Conservation (phyloP, 306 rosid genomes). For the Albizia julibrissin region DNA sequence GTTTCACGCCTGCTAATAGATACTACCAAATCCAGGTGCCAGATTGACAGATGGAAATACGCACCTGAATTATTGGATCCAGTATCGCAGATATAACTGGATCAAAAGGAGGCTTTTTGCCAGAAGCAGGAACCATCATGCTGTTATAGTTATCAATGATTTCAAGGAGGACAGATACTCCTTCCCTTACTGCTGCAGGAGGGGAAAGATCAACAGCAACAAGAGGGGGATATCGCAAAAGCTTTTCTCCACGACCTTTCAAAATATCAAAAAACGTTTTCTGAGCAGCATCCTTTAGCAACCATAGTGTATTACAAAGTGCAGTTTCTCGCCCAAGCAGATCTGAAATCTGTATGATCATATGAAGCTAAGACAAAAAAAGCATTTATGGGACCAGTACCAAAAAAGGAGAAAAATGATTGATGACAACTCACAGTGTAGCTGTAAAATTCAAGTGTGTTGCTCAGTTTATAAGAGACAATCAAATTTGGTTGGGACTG, state of each 20-base stretch:
- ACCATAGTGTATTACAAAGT: slow-evolving; percentile 82
- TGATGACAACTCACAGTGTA: slow-evolving; percentile 73
- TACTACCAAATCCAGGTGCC: slow-evolving; percentile 18
- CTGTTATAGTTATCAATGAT: slow-evolving; percentile 78
- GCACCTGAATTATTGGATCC: slow-evolving; percentile 93
- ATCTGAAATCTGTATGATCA: slow-evolving; percentile 73
- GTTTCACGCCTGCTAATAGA: slow-evolving; percentile 19
- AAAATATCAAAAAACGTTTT: slow-evolving; percentile 92
- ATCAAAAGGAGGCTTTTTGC: slow-evolving; percentile 74
- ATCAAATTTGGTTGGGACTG: slow-evolving; percentile 95
- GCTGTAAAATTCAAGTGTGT: slow-evolving; percentile 89
- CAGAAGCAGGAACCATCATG: slow-evolving; percentile 87
- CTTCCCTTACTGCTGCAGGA: slow-evolving; percentile 96
- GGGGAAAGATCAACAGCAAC: slow-evolving; percentile 97
- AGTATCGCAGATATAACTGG: slow-evolving; percentile 88
- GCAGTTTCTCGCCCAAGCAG: slow-evolving; percentile 91
- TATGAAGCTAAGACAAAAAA: slow-evolving; percentile 26
- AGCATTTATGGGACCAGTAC: slow-evolving; percentile 2
- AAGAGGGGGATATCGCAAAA: slow-evolving; percentile 89
- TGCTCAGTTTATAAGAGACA: slow-evolving; percentile 86
- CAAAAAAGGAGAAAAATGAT: not conserved
- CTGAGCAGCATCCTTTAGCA: slow-evolving; percentile 88
- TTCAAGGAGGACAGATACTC: slow-evolving; percentile 89
- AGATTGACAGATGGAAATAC: slow-evolving; percentile 24
- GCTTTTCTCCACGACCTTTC: slow-evolving; percentile 87